Percentiles rank a stretch among this genome's conserved stretches.
phyloP scores from a whole-genome alignment of 352 stramenopile genomes.

The Aphanomyces invadans region DNA sequence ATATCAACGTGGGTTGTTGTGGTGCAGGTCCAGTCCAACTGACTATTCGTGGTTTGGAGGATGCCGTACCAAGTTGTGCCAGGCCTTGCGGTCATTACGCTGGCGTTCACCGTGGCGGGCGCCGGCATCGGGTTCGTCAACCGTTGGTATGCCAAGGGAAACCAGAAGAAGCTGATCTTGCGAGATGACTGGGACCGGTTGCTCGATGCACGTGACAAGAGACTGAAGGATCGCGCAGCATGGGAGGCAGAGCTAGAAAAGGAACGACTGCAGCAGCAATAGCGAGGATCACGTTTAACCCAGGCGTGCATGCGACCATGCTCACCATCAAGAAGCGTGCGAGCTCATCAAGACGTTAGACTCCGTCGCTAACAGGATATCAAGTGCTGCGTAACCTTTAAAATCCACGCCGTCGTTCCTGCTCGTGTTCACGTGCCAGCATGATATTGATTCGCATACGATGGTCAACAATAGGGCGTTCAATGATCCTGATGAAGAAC shows the following conservation, averaged over 20 bases:
- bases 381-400: background rate
- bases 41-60: slow-evolving; percentile 26
- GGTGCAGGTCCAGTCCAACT: background rate
- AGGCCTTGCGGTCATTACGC: slow-evolving; percentile 63
- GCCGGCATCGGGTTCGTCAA: slow-evolving; percentile 61
- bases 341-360: background rate
- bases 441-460: no score
- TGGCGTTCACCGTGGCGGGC: slow-evolving; percentile 74
- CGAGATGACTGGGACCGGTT: slow-evolving; percentile 24
- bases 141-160: slow-evolving; percentile 57
- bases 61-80: slow-evolving; percentile 85
- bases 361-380: background rate
- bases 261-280: slow-evolving; percentile 11
- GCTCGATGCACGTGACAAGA: slow-evolving; percentile 17
- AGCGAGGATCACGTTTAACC: background rate
- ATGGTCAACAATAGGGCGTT: no score
- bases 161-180: slow-evolving; percentile 38
- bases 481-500: no score
- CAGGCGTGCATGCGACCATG: background rate
- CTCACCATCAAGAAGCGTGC: no score
- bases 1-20: background rate
- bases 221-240: slow-evolving; percentile 17
- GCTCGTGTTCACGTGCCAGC: no score
- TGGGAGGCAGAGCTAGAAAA: slow-evolving; percentile 20
- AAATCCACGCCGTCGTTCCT: background rate